Conservation (phyloP, 2,329 filamentous ascomycete genomes). For the Fusarium lyarnte region DNA sequence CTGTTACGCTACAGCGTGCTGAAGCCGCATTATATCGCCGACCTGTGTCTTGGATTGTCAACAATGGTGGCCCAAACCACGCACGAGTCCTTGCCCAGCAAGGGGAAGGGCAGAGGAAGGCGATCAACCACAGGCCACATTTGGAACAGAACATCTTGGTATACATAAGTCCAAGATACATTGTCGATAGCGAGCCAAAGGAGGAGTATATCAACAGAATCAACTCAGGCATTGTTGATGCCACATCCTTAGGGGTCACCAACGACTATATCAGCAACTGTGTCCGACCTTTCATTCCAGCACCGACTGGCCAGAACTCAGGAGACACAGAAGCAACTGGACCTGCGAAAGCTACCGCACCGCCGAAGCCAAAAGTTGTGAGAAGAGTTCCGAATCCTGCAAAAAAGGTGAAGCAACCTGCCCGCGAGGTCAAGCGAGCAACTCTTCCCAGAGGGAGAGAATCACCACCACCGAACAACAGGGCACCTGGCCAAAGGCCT, state of each 20-base stretch:
- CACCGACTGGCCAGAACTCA: slow-evolving; percentile 21
- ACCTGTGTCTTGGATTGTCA: slow-evolving; percentile 51
- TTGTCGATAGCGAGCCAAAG: slow-evolving; percentile 48
- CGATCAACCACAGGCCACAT: slow-evolving; percentile 33
- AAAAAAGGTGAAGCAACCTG: slow-evolving; percentile 27
- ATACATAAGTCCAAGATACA: slow-evolving; percentile 50
- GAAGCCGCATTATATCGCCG: slow-evolving; percentile 49
- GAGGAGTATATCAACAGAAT: slow-evolving; percentile 55
- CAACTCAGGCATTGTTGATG: slow-evolving; percentile 51
- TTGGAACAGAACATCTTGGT: slow-evolving; percentile 50
- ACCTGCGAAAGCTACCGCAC: neutral
- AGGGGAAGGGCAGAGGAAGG: slow-evolving; percentile 23
- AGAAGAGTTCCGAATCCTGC: slow-evolving; percentile 18
- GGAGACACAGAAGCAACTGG: slow-evolving; percentile 8
- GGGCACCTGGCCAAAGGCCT: slow-evolving; percentile 11
- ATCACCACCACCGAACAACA: slow-evolving; percentile 37
- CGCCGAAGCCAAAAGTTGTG: slow-evolving; percentile 28
- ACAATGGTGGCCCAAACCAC: slow-evolving; percentile 47
- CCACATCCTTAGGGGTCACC: slow-evolving; percentile 48
- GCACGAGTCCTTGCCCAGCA: slow-evolving; percentile 39
- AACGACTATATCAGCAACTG: slow-evolving; percentile 50
- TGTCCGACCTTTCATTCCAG: slow-evolving; percentile 50
- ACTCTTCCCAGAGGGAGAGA: slow-evolving; percentile 34
- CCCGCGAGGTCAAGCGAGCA: slow-evolving; percentile 22
- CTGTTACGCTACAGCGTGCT: slow-evolving; percentile 48